Conservation (phyloP, 2,329 filamentous ascomycete genomes). For the Septoria petroselini region DNA sequence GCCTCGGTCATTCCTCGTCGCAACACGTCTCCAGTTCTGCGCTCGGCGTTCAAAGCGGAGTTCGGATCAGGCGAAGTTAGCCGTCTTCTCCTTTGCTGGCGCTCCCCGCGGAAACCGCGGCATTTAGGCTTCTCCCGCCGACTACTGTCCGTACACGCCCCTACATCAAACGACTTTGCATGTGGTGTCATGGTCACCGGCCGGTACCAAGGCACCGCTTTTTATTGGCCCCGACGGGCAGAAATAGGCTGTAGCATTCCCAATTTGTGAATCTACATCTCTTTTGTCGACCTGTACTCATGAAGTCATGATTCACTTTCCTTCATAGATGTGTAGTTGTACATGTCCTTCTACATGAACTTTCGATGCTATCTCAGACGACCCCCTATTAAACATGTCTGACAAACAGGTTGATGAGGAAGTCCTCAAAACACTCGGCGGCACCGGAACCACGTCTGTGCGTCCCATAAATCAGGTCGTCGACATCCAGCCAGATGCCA, state of each 20-base stretch:
- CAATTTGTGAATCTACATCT: no score
- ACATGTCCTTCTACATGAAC: neutral
- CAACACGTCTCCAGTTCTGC: neutral
- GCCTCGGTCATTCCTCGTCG: no score
- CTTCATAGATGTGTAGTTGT: neutral
- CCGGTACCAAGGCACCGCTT: no score
- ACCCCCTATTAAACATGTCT: conserved; percentile 3
- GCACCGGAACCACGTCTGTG: conserved; percentile 8
- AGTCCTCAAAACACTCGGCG: conserved; percentile 8
- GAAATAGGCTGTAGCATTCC: no score
- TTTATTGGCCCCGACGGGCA: no score
- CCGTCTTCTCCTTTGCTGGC: neutral
- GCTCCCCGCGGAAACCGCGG: neutral
- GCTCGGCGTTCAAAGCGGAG: conserved; percentile 5
- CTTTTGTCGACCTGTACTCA: no score
- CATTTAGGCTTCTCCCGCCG: neutral
- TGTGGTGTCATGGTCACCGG: neutral
- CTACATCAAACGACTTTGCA: neutral
- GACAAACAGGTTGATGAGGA: conserved; percentile 16
- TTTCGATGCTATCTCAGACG: neutral
- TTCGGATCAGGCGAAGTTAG: conserved; percentile 6
- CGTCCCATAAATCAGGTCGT: conserved; percentile 4
- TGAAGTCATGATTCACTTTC: no score
- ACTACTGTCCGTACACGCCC: neutral
- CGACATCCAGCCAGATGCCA: conserved; percentile 9